Conservation (phyloP, 1,139 yeast genomes). For the Pneumocystis murina region DNA sequence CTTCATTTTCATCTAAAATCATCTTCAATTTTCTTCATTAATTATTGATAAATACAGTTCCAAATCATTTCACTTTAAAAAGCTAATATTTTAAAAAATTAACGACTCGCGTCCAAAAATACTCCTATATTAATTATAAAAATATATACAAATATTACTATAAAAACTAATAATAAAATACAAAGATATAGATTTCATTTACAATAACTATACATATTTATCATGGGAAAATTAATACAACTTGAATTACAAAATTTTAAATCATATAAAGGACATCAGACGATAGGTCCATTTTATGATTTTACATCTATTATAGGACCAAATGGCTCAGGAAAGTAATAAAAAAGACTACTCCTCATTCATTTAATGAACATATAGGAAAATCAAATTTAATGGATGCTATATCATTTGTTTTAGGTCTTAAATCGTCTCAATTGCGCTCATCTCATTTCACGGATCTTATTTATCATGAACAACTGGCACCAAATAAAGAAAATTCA, state of each 20-base stretch:
- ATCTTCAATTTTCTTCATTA: not conserved
- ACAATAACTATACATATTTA: not conserved
- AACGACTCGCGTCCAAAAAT: not conserved
- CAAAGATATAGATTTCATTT: not conserved
- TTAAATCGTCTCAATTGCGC: conserved; percentile 60
- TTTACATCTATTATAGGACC: conserved; percentile 94
- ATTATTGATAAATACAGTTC: not conserved
- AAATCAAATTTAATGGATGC: conserved; percentile 98
- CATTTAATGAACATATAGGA: conserved; percentile 39
- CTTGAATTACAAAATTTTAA: conserved; percentile 74
- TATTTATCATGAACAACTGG: conserved; percentile 56
- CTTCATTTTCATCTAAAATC: not conserved
- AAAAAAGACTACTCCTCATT: not conserved
- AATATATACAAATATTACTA: not conserved
- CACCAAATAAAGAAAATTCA: conserved; percentile 20
- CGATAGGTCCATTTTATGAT: conserved; percentile 53
- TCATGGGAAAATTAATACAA: conserved; percentile 65
- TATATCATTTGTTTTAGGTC: conserved; percentile 85
- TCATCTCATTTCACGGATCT: conserved; percentile 61
- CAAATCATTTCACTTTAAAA: not conserved
- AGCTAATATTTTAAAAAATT: not conserved
- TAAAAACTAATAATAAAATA: not conserved
- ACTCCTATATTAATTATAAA: not conserved
- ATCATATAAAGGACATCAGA: conserved; percentile 65
- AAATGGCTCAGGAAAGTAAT: conserved; percentile 40